phyloP scores from a whole-genome alignment of 345 rosid genomes.

The Gossypium turneri region DNA sequence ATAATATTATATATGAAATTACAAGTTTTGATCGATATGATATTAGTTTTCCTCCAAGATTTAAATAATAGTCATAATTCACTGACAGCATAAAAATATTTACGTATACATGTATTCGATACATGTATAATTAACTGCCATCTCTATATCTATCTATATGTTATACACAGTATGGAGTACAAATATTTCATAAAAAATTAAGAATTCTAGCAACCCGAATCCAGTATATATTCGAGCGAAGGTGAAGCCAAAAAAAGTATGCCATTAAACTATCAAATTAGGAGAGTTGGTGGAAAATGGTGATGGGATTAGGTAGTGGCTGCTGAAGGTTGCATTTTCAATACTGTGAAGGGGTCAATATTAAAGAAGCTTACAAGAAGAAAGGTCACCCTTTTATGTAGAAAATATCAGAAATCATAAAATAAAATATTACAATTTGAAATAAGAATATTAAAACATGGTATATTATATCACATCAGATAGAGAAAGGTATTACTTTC shows the following conservation, averaged over 20 bases:
- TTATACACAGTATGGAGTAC: no score
- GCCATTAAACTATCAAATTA: not conserved
- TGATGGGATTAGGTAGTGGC: not conserved
- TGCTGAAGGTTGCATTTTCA: not conserved
- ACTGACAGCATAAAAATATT: not conserved
- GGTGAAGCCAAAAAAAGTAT: no score
- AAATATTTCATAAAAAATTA: no score
- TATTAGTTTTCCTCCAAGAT: not conserved
- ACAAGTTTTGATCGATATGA: not conserved
- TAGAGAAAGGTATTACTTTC: no score
- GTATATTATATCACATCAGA: no score
- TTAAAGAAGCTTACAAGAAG: not conserved
- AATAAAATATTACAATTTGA: no score
- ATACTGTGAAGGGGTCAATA: not conserved
- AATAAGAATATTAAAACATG: no score
- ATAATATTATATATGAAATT: not conserved
- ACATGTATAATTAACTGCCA: no score
- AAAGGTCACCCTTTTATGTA: not conserved
- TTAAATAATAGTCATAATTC: not conserved
- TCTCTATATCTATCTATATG: no score
- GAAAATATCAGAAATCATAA: no score
- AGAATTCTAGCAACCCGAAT: not conserved
- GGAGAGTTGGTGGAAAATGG: not conserved
- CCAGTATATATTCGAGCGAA: not conserved
- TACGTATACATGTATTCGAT: not conserved